Base-by-base conservation (phyloP, 2,329 filamentous ascomycete species). In the Penicillium paneum region DNA sequence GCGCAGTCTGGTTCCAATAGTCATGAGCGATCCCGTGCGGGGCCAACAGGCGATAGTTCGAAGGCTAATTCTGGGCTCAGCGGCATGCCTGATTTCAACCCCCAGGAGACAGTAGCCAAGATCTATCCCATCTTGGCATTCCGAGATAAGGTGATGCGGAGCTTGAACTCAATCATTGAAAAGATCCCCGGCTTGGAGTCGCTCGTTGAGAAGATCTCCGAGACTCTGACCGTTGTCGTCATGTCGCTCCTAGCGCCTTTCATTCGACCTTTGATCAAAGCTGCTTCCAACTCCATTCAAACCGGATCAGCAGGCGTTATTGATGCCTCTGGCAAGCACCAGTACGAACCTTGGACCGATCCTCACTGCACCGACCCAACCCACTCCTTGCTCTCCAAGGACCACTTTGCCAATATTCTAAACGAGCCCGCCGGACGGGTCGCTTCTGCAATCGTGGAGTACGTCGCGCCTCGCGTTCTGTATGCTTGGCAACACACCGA, bases 91-190 rank as follows among this genome's bases (percentile, higher is more conserved):
- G 79, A 84, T 67, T 90, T 95, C 56, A 92, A 97, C 66, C 87
- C 89, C 0, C 83, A 89, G 63, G 86, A 90, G 72, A 88, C 87
- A 0, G 82, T 88, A 13, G 79, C 81, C 36, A 86, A 95, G 74
- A 97, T 99, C 61, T 97, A 97, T 67, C 94, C 94, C 0, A 96
- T 99, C 56, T 82, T 99, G 0, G 83, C 90, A 56, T 99, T 97
- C 79, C 84, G 93, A 56, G 94, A 99, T 78, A 94, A 88, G 67
- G 91, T 99, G 51, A 92, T 97, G 47, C 90, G 90, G 63, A 83
- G 87, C 38, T 91, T 99, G 72, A 91, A 86, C 67, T 83, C 85
- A 36, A 73, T 91, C 49, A 91, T 97, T 62, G 86, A 91, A 65
- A 97, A 95, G 77, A 88, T 99, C 36, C 94, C 94, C 0, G 93